Evolutionary conservation across 148 eudicot genomes (phyloP), one percentile per base, ranked within the genome.

Genomic region (Polygonum aviculare): DNA sequence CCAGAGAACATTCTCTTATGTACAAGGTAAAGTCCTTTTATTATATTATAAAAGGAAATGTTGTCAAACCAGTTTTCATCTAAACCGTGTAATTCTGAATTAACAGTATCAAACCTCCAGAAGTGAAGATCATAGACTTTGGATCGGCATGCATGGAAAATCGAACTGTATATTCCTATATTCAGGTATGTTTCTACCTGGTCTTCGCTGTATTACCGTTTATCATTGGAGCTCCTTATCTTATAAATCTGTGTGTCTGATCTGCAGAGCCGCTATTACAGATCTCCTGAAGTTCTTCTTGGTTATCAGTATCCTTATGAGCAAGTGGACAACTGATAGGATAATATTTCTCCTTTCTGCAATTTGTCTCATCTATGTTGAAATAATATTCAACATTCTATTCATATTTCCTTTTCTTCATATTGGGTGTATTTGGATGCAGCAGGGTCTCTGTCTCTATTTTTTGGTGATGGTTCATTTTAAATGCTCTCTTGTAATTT

Each of bases 101-200:
- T 88, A 80, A 76, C 90, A 92, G 97, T 81, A 81, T 77, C 74
- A 94, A 90, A 84, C 97, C 96, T 55, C 87, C 96, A 57, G 96
- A 79, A 90, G 86, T 95, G 76, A 95, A 95, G 87, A 92, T 95
- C 72, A 95, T 95, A 41, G 98, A 95, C 84, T 95, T 95, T 77
- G 98, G 98, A 78, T 95, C 98, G 74, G 98, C 98, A 33, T 95
- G 98, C 85, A 89, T 87, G 97, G 97, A 95, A 77, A 88, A 90
- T 80, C 86, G 90, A 21, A 95, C 98, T 72, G 97, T 95, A 74
- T 95, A 95, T 86, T 95, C 98, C 71, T 95, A 95, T 86, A 95
- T 95, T 76, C 98, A 95, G 96, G 98, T 89, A 60, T 44, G 31
- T 60, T 41, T 69, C 35, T 74, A 16, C 71, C 69, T 36, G 71